Evolutionary conservation across 176 grass and related monocot species (phyloP), one percentile per base, ranked within the genome.

Genomic region (Poa annua): DNA sequence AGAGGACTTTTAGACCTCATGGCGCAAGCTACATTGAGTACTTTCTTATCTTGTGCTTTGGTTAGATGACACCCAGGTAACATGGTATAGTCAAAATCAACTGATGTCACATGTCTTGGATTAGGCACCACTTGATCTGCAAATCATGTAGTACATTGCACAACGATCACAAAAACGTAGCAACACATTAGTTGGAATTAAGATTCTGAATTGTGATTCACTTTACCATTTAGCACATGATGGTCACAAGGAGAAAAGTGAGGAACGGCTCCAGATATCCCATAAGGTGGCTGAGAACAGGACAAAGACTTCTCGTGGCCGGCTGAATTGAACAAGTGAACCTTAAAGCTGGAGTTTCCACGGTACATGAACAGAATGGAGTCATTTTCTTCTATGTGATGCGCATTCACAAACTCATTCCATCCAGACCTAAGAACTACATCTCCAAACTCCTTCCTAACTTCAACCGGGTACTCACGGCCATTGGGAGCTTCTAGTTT

Each of bases 341-440:
- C 77, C 44, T 81, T 26, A 53, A 88, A 88, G 11, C 19, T 66
- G 3, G 54, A 85, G 14, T 84, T 24, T 29, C 71, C 81, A 16
- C 57, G 25, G 16, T 63, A 74, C 33, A 81, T 78, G 17, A 91
- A 91, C 45, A 73, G 11, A 26, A 91, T 1, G 29, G 64, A 82
- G 41, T 68, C 33, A 29, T 71, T 73, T 55, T 79, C 34, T 56
- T 38, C 35, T 55, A 85, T 64, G 49, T 56, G 32, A 44, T 91
- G 50, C 24, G 1, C 59, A 25, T 20, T 10, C 38, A 71, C 77
- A 72, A 88, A 88, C 3, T 48, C 29, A 4, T 19, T 51, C 82
- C 89, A 91, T 15, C 89, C 89, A 19, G n/a, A 49, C 16, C 78
- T 61, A 15, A 88, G 76, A 44, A 69, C 15, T 34, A 85, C 24